Conservation (phyloP, 2,329 filamentous ascomycete genomes). For the Colletotrichum siamense region DNA sequence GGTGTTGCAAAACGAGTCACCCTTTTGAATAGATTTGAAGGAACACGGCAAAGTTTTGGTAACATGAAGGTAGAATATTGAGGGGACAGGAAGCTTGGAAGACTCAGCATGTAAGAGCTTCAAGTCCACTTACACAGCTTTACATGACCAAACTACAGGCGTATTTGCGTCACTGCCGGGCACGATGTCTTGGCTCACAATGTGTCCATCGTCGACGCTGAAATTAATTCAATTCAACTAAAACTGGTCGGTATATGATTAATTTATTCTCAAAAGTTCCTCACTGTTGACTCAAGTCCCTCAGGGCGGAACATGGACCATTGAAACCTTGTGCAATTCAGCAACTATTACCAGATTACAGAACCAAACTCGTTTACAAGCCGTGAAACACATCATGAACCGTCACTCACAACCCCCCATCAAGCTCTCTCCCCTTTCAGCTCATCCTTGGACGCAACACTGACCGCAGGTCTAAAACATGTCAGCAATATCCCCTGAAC, state of each 20-base stretch:
- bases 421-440: not conserved
- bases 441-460: not conserved
- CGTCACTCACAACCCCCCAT: not conserved
- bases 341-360: not conserved
- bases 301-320: not conserved
- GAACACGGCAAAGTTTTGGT: not conserved
- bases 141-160: not conserved
- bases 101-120: not conserved
- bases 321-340: not conserved
- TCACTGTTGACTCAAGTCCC: not conserved
- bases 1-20: not conserved
- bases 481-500: not conserved
- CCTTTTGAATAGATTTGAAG: not conserved
- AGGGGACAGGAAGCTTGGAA: not conserved
- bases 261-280: not conserved
- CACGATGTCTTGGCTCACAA: not conserved
- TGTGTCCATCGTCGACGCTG: not conserved
- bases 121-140: not conserved
- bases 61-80: not conserved
- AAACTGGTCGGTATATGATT: rapidly evolving
- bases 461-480: not conserved
- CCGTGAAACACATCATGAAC: not conserved
- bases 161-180: not conserved
- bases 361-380: not conserved
- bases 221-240: not conserved